These are phyloP conservation scores for Cucumis cinereus DNA, from an alignment of 306 rosid species.

Conservation along the genomic window DNA sequence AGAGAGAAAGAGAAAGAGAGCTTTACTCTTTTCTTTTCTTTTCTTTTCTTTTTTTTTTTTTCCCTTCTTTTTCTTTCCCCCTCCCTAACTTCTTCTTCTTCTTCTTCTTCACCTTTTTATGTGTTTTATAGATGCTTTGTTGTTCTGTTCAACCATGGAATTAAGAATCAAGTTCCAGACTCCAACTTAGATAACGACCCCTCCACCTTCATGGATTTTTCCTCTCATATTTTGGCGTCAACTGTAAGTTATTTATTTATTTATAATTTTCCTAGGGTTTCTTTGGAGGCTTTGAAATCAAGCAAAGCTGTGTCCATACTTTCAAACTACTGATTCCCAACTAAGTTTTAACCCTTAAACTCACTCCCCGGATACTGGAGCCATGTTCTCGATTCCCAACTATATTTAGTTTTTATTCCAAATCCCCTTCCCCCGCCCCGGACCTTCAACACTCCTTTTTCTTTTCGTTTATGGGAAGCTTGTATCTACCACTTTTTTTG, in stretches of 20 bases:
- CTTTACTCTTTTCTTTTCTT: background rate
- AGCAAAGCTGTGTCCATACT: slow-evolving; percentile 28
- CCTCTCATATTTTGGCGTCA: slow-evolving; percentile 22
- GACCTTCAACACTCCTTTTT: background rate
- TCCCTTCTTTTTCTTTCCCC: too few relatives aligned
- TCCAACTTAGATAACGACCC: slow-evolving; percentile 13
- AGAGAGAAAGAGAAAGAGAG: background rate
- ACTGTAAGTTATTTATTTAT: slow-evolving; percentile 24
- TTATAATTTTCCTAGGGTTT: too few relatives aligned
- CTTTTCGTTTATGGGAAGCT: slow-evolving; percentile 1
- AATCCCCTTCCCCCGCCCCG: slow-evolving; percentile 1
- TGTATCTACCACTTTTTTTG: background rate
- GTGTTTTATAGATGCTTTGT: background rate
- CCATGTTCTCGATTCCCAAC: background rate
- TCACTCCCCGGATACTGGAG: background rate
- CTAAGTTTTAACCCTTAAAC: background rate
- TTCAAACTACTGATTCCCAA: slow-evolving; percentile 13
- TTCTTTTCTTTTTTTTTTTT: too few relatives aligned
- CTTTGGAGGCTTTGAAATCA: slow-evolving; percentile 37
- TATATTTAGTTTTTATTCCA: background rate
- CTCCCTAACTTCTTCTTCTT: too few relatives aligned
- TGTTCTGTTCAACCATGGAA: background rate
- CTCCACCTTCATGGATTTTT: background rate
- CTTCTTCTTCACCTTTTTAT: background rate
- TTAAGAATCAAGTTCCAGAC: slow-evolving; percentile 8